phyloP scores from a whole-genome alignment of 768 basidiomycete species.

The Leucosporidium yakuticum region DNA sequence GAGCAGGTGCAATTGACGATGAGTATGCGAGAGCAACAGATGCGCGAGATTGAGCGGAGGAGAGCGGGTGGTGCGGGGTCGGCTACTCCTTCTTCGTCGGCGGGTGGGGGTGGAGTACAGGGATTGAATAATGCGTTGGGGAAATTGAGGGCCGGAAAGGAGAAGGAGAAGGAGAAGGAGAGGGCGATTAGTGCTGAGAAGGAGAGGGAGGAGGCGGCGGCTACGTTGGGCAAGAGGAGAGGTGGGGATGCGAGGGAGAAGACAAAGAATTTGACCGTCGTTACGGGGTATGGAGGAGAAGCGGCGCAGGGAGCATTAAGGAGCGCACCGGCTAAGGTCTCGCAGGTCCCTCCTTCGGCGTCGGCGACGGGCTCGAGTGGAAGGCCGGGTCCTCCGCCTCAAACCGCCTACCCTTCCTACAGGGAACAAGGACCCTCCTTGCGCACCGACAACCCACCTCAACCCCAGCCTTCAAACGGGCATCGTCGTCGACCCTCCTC shows the following conservation, averaged over 20 bases:
- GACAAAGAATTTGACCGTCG: conserved; percentile 5
- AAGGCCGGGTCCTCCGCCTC: neutral
- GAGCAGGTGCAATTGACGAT: neutral
- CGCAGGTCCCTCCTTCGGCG: neutral
- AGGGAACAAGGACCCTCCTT: neutral
- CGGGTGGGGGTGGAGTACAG: neutral
- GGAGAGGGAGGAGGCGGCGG: neutral
- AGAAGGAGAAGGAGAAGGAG: neutral
- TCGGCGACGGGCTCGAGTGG: neutral
- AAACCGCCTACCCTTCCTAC: neutral
- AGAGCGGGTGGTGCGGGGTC: neutral
- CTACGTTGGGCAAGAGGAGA: neutral
- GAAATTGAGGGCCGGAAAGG: neutral
- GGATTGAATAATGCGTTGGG: neutral
- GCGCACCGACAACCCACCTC: neutral
- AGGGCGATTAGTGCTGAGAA: no score
- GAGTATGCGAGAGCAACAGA: neutral
- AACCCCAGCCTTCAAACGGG: neutral
- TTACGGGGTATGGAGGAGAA: neutral
- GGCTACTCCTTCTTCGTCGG: no score
- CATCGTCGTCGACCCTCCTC: neutral
- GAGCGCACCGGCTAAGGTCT: neutral
- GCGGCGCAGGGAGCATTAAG: neutral
- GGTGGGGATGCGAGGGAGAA: neutral
- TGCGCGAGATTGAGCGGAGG: conserved; percentile 2